A percentile compares a stretch with the other conserved stretches of the same genome.
Conservation (phyloP, 306 rosid genomes). For the Vigna unguiculata region DNA sequence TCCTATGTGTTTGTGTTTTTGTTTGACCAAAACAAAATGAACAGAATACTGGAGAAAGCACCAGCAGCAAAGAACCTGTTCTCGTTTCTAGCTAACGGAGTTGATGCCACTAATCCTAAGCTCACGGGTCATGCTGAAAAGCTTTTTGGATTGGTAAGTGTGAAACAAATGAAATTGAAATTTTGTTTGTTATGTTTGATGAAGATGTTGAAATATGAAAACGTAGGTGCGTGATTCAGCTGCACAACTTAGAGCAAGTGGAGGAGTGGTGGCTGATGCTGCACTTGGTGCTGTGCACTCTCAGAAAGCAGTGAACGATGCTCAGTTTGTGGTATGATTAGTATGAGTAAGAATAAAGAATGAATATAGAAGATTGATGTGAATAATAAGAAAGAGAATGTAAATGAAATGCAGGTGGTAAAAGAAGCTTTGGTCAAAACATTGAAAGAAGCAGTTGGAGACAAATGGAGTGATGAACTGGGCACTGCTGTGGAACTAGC, state of each 20-base stretch:
- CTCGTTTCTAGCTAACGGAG: constrained; percentile 39
- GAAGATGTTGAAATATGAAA: too few species aligned
- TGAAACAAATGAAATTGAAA: background rate
- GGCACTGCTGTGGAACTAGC: constrained; percentile 42
- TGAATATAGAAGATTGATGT: too few species aligned
- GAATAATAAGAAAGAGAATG: too few species aligned
- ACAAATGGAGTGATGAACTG: constrained; percentile 37
- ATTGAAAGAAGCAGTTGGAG: constrained; percentile 42
- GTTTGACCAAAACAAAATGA: background rate
- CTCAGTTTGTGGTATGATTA: constrained; percentile 38
- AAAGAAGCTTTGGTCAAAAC: constrained; percentile 44
- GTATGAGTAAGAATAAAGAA: too few species aligned
- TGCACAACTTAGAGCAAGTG: constrained; percentile 40
- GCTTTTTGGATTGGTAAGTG: constrained; percentile 45
- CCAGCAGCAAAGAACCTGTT: constrained; percentile 41
- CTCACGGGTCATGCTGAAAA: constrained; percentile 39
- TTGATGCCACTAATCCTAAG: constrained; percentile 26
- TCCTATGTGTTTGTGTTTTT: background rate
- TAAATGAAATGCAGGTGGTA: constrained; percentile 20
- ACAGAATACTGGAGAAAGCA: constrained; percentile 47
- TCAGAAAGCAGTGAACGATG: constrained; percentile 20
- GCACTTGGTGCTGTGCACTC: constrained; percentile 33
- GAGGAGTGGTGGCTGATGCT: background rate
- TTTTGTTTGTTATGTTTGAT: too few species aligned
- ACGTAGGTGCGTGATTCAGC: constrained; percentile 38